A percentile compares a stretch with the other conserved stretches of the same genome.
phyloP scores from a whole-genome alignment of 441 rosid species.

The Brassica hybrid region DNA sequence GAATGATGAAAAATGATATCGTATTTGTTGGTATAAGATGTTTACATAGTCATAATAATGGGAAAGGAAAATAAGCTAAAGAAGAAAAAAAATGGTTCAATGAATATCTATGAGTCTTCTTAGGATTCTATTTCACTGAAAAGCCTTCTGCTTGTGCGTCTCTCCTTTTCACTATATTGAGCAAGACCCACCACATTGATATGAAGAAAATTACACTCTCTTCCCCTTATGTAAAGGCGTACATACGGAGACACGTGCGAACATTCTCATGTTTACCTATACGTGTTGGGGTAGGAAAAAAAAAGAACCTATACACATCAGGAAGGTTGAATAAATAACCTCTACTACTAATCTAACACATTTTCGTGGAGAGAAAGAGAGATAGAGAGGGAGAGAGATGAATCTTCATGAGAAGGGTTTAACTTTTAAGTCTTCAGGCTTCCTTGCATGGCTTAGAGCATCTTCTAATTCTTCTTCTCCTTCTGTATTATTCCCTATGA shows the following conservation, averaged over 20 bases:
- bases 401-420: constrained; percentile 52
- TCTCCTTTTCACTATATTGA: constrained; percentile 42
- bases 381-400: constrained; percentile 55
- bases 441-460: constrained; percentile 95
- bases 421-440: constrained; percentile 54
- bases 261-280: constrained; percentile 7
- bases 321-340: constrained; percentile 31
- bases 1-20: constrained; percentile 30
- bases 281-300: no score
- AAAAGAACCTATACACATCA: background rate
- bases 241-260: constrained; percentile 33
- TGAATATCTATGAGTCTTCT: constrained; percentile 27
- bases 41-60: constrained; percentile 18
- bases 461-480: constrained; percentile 49
- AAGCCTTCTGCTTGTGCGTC: constrained; percentile 46
- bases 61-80: constrained; percentile 28
- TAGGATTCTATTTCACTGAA: constrained; percentile 46
- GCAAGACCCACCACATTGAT: constrained; percentile 44
- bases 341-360: constrained; percentile 46
- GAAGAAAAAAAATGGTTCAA: constrained; percentile 21
- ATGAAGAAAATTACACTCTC: constrained; percentile 56
- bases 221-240: constrained; percentile 38
- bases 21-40: constrained; percentile 40
- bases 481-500: constrained; percentile 44
- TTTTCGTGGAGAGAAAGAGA: constrained; percentile 42